phyloP scores from a whole-genome alignment of 768 basidiomycete species.

The Phlebiopsis gigantea region DNA sequence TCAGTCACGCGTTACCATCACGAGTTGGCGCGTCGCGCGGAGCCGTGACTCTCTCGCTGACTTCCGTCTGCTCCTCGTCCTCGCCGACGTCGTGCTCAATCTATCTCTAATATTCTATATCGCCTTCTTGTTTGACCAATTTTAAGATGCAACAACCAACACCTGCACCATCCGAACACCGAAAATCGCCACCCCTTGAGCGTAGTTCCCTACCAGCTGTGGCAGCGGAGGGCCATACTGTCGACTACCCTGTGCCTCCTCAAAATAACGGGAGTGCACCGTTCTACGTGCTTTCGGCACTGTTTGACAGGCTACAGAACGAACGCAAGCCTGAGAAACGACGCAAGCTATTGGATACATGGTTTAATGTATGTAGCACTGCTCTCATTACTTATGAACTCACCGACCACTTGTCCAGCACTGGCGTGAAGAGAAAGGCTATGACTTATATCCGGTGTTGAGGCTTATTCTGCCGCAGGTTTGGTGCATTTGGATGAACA shows the following conservation, averaged over 20 bases:
- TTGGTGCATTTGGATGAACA: constrained; percentile 14
- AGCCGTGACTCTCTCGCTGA: too few species aligned
- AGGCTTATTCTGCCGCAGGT: constrained; percentile 89
- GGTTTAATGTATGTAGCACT: constrained; percentile 66
- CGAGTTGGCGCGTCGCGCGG: too few species aligned
- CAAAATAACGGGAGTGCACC: constrained; percentile 65
- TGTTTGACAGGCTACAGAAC: constrained; percentile 71
- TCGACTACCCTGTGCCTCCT: constrained; percentile 49
- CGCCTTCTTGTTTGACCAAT: background rate
- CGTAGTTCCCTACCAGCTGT: constrained; percentile 1
- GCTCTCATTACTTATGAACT: constrained; percentile 7
- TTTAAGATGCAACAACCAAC: constrained; percentile 39
- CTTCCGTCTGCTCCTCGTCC: too few species aligned
- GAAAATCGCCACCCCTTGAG: constrained; percentile 35
- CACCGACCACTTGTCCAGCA: constrained; percentile 39
- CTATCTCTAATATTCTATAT: background rate
- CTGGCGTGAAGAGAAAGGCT: constrained; percentile 83
- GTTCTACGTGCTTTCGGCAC: constrained; percentile 57
- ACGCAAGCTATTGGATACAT: constrained; percentile 60
- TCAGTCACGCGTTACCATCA: too few species aligned
- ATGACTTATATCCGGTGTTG: constrained; percentile 85
- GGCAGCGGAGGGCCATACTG: constrained; percentile 17
- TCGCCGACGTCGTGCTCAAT: background rate
- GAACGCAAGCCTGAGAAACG: constrained; percentile 74
- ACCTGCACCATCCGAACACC: constrained; percentile 58